Conservation (phyloP, 805 yeast genomes). For the Saccharomyces kudriavzevii region DNA sequence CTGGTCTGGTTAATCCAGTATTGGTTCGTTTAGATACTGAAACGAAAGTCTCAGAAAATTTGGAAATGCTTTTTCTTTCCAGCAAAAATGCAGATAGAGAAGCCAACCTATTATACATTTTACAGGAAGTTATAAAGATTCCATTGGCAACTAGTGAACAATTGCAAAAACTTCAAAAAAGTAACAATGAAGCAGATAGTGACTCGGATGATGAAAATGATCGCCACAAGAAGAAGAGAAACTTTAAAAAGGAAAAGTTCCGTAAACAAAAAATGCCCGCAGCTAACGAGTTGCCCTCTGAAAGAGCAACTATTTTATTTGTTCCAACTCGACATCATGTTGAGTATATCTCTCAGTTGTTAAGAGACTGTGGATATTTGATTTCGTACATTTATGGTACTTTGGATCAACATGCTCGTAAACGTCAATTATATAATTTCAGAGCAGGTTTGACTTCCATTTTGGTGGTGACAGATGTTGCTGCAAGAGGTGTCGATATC, state of each 20-base stretch:
- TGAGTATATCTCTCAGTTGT: conserved; percentile 68
- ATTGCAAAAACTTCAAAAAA: conserved; percentile 41
- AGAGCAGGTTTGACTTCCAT: conserved; percentile 74
- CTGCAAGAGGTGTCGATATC: conserved; percentile 98
- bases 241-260: conserved; percentile 33
- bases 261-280: conserved; percentile 57
- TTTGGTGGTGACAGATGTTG: conserved; percentile 96
- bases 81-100: conserved; percentile 83
- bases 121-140: conserved; percentile 77
- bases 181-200: conserved; percentile 42
- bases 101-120: conserved; percentile 66
- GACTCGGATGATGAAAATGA: conserved; percentile 36
- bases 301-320: conserved; percentile 80
- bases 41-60: conserved; percentile 76
- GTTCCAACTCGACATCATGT: conserved; percentile 98
- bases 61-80: conserved; percentile 82
- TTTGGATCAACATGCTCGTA: conserved; percentile 90
- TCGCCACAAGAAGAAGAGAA: conserved; percentile 23
- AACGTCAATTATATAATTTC: conserved; percentile 77
- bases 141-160: conserved; percentile 74
- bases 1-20: conserved; percentile 88
- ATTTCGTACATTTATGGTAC: conserved; percentile 90
- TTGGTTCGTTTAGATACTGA: conserved; percentile 91
- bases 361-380: conserved; percentile 75
- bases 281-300: conserved; percentile 79